Evolutionary conservation across 108 stramenopile species (phyloP), one percentile per base, ranked within the genome.

Genomic region (Phaeodactylum tricornutum): DNA sequence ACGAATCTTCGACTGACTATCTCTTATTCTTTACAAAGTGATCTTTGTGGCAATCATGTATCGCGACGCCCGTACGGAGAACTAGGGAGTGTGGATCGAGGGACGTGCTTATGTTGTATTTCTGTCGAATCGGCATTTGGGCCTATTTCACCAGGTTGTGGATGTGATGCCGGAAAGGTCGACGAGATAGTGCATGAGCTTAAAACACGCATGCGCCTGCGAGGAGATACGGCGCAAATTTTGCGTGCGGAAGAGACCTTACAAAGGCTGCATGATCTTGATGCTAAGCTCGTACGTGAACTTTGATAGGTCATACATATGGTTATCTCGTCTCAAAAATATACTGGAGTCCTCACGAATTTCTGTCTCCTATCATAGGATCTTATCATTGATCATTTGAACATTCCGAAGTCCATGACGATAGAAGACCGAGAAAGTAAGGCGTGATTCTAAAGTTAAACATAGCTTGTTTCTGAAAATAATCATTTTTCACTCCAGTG

Each of bases 151-250:
- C 61, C 61, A 12, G 61, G 67, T 6, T 69, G 67, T 33, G 67
- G 67, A 16, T 69, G 67, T 37, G 62, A 69, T 14, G 25, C 33
- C 14, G 49, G 47, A 9, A 37, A 25, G 21, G 69, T 70, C 5
- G 43, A 52, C 33, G 62, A 64, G 16, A 70, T 70, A 22, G 62
- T 70, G 5, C 24, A 20, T 0, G 69, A 70, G 33, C 57, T 70
- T 3, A 70, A 70, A 26, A 19, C 21, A n/a, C 56, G 69, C 15
- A 62, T 62, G 43, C 32, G 30, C n/a, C 41, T 15, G 16, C 62
- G 69, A 30, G 69, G 69, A 34, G 69, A 70, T 27, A 45, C 56
- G 15, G 69, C 44, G 1, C 62, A 70, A 28, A 35, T 59, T 27
- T 30, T 38, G 28, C 26, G 41, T 25, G 47, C 69, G 15, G 69